A percentile compares a stretch with the other conserved stretches of the same genome.
phyloP scores from a whole-genome alignment of 768 basidiomycete genomes.

The Tulasnella sp. region DNA sequence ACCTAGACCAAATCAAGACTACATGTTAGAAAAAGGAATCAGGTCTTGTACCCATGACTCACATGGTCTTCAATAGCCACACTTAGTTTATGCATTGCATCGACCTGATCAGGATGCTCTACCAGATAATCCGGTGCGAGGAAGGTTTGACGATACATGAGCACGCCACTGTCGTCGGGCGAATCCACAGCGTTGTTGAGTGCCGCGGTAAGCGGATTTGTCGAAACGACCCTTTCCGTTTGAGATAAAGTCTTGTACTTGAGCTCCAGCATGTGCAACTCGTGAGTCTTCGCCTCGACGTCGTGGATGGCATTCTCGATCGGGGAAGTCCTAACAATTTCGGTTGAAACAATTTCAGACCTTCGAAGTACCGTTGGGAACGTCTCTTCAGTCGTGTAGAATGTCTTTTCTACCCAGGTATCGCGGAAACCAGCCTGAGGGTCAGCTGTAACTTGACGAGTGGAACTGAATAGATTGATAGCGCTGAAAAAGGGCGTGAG shows the following conservation, averaged over 20 bases:
- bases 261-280: conserved; percentile 52
- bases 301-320: conserved; percentile 73
- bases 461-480: conserved; percentile 71
- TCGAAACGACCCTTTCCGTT: conserved; percentile 45
- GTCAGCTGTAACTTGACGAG: conserved; percentile 53
- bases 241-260: conserved; percentile 72
- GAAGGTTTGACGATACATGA: conserved; percentile 67
- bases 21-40: neutral
- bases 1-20: conserved; percentile 35
- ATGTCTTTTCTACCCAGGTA: conserved; percentile 82
- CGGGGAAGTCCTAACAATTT: conserved; percentile 70
- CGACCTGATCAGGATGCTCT: conserved; percentile 56
- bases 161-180: conserved; percentile 61
- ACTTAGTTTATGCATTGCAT: conserved; percentile 60
- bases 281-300: conserved; percentile 68
- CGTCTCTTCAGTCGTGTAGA: conserved; percentile 71
- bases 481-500: conserved; percentile 37
- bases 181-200: conserved; percentile 83
- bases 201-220: conserved; percentile 74
- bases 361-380: conserved; percentile 88
- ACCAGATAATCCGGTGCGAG: conserved; percentile 56
- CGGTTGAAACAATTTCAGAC: conserved; percentile 66
- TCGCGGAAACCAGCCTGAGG: conserved; percentile 33
- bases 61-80: conserved; percentile 75
- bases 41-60: conserved; percentile 17